Conservation (phyloP, 495 filamentous ascomycete genomes). For the Penicillium ucsense region DNA sequence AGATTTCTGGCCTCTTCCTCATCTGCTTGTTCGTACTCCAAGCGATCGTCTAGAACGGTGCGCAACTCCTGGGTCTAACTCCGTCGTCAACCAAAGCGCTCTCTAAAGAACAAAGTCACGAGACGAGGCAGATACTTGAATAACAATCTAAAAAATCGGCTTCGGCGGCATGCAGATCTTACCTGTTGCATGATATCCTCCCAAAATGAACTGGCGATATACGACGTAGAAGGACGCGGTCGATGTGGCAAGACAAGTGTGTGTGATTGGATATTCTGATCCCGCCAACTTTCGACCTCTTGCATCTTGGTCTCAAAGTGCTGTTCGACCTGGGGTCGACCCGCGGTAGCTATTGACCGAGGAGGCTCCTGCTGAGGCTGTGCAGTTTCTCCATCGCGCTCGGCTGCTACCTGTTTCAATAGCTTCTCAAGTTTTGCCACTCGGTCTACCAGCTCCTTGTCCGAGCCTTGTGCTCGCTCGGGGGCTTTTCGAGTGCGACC, state of each 20-base stretch:
- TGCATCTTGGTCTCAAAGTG: slow-evolving; percentile 2
- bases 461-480: slow-evolving; percentile 6
- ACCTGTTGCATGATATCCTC: slow-evolving; percentile 27
- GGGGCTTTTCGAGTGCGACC: slow-evolving; percentile 33
- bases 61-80: slow-evolving; percentile 15
- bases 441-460: slow-evolving; percentile 17
- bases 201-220: slow-evolving; percentile 24
- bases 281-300: slow-evolving; percentile 4
- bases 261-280: slow-evolving; percentile 1
- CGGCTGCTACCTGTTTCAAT: slow-evolving; percentile 11
- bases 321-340: neutral
- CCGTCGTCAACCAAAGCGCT: no score
- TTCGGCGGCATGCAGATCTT: neutral
- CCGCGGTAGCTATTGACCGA: neutral
- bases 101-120: no score
- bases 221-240: slow-evolving; percentile 8
- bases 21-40: slow-evolving; percentile 10
- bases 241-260: slow-evolving; percentile 2
- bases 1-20: slow-evolving; percentile 1
- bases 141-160: no score
- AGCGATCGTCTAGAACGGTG: slow-evolving; percentile 12
- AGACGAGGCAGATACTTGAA: neutral
- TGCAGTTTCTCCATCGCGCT: slow-evolving; percentile 3
- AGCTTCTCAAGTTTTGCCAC: slow-evolving; percentile 24
- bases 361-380: neutral